Evolutionary conservation across 805 yeast genomes (phyloP).

Genomic region (Lachancea thermotolerans): DNA sequence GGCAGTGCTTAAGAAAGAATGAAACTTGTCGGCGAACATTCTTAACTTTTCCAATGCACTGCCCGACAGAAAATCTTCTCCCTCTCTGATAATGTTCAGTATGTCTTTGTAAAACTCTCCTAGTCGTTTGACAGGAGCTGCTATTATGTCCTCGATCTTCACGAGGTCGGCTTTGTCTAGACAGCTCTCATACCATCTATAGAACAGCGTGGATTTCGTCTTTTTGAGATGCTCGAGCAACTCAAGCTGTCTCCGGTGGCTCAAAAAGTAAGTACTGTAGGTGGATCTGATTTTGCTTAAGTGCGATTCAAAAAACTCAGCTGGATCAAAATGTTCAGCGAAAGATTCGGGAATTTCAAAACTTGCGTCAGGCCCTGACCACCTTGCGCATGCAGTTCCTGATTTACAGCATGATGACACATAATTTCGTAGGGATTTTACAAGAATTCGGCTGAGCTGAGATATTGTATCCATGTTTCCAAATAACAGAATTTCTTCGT

Average conservation of each 20-base stretch:
- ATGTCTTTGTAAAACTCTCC: constrained; percentile 17
- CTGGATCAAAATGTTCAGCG: constrained; percentile 1
- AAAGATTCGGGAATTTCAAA: background rate
- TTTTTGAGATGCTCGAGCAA: constrained; percentile 18
- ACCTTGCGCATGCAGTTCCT: background rate
- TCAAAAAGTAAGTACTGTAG: constrained; percentile 30
- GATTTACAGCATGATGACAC: background rate
- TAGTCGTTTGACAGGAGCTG: constrained; percentile 30
- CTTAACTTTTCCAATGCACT: background rate
- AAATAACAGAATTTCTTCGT: constrained; percentile 37
- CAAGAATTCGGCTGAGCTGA: constrained; percentile 32
- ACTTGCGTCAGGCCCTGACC: background rate
- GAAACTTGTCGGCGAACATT: background rate
- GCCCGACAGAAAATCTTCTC: background rate
- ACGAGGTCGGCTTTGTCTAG: constrained; percentile 22
- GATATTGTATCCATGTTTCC: constrained; percentile 38
- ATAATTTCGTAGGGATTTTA: constrained; percentile 12
- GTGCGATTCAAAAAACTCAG: constrained; percentile 22
- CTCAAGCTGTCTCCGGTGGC: constrained; percentile 28
- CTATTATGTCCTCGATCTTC: constrained; percentile 28
- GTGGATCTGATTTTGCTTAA: constrained; percentile 31
- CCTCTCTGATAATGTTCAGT: background rate
- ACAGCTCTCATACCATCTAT: constrained; percentile 34
- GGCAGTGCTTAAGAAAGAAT: background rate
- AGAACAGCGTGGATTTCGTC: constrained; percentile 15